Evolutionary conservation across 495 filamentous ascomycete species (phyloP).

Genomic region (Bryoglossum gracile): DNA sequence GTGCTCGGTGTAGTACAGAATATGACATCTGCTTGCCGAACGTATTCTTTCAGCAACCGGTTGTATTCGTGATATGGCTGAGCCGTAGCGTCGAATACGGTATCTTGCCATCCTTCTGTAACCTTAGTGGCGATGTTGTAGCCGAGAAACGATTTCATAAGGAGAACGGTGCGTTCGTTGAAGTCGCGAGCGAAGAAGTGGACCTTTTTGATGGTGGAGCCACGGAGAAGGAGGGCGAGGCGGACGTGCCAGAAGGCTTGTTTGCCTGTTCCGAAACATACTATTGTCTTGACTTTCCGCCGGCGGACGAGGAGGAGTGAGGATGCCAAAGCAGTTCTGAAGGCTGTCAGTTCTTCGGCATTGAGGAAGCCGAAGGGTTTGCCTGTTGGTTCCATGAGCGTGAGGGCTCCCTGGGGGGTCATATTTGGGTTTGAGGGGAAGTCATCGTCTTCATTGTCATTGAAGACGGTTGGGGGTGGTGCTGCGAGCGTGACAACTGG

Average conservation of each 20-base stretch:
- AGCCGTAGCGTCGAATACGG: constrained; percentile 37
- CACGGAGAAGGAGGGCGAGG: constrained; percentile 66
- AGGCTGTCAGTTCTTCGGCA: constrained; percentile 82
- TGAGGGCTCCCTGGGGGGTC: constrained; percentile 70
- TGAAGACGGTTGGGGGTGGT: constrained; percentile 19
- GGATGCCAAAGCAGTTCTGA: constrained; percentile 82
- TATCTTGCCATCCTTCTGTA: constrained; percentile 47
- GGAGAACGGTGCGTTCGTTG: constrained; percentile 45
- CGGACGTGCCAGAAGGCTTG: constrained; percentile 95
- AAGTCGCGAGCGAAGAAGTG: constrained; percentile 74
- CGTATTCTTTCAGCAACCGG: constrained; percentile 55
- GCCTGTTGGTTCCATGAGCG: constrained; percentile 58
- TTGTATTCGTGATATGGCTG: constrained; percentile 64
- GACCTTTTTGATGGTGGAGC: constrained; percentile 63
- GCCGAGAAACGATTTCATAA: constrained; percentile 51
- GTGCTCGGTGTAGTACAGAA: constrained; percentile 59
- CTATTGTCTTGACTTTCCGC: constrained; percentile 57
- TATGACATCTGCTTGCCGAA: constrained; percentile 66
- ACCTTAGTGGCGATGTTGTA: constrained; percentile 40
- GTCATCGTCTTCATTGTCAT: constrained; percentile 14
- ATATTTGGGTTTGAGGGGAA: constrained; percentile 33
- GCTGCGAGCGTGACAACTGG: constrained; percentile 27
- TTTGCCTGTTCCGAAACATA: constrained; percentile 82
- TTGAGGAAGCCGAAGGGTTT: constrained; percentile 71
- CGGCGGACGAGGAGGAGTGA: constrained; percentile 68